Evolutionary conservation across 305 asterid species (phyloP).

Genomic region (Fraxinus platypoda): DNA sequence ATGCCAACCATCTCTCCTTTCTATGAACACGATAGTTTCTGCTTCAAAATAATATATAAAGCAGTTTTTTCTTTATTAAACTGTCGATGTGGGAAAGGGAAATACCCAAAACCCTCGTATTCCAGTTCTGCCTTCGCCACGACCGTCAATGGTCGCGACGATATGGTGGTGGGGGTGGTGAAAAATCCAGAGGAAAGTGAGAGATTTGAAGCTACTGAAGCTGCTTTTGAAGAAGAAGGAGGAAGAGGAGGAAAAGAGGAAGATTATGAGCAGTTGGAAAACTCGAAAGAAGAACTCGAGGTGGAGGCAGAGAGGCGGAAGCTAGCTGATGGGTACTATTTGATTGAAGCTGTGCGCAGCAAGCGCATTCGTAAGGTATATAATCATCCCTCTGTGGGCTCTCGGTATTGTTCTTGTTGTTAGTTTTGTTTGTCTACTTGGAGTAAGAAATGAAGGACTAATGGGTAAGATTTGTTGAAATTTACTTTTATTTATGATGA

Average conservation of each 20-base stretch:
- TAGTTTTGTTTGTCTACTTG: neutral
- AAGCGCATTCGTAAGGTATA: constrained; percentile 65
- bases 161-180: constrained; percentile 20
- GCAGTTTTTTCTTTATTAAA: too few species aligned
- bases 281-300: constrained; percentile 29
- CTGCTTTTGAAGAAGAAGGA: constrained; percentile 37
- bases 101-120: too few species aligned
- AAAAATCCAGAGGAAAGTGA: constrained; percentile 27
- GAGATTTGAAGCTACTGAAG: constrained; percentile 30
- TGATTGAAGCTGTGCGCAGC: constrained; percentile 75
- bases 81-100: too few species aligned
- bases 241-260: constrained; percentile 38
- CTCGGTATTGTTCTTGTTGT: neutral
- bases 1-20: neutral
- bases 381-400: neutral
- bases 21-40: neutral
- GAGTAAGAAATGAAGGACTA: neutral
- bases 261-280: constrained; percentile 40
- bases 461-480: neutral
- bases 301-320: constrained; percentile 38
- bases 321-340: constrained; percentile 84
- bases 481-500: neutral
- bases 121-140: constrained; percentile 14
- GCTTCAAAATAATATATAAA: too few species aligned
- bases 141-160: constrained; percentile 23